A percentile compares a stretch with the other conserved stretches of the same genome.
These are phyloP conservation scores for Yamadazyma blattariae DNA, from an alignment of 1,139 yeast species.

Conservation along the genomic window DNA sequence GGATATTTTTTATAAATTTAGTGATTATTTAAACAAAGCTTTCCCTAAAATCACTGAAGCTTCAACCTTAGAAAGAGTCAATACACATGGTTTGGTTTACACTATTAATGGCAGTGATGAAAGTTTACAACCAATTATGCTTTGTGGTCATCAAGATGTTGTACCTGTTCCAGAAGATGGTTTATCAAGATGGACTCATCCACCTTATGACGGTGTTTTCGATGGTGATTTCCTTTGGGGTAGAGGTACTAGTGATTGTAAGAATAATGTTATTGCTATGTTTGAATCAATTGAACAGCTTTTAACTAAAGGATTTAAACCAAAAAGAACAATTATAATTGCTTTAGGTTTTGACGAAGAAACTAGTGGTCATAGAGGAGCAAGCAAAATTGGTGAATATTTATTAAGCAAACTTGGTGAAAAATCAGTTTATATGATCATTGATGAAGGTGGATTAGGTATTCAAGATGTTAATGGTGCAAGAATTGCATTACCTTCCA, in stretches of 20 bases:
- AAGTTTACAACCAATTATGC: constrained; percentile 34
- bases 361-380: constrained; percentile 39
- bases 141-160: constrained; percentile 50
- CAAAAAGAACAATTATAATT: constrained; percentile 39
- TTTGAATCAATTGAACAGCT: constrained; percentile 42
- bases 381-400: constrained; percentile 26
- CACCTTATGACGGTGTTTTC: constrained; percentile 41
- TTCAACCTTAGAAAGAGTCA: constrained; percentile 28
- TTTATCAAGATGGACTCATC: constrained; percentile 37
- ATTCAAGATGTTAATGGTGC: constrained; percentile 36
- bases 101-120: constrained; percentile 33
- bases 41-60: constrained; percentile 33
- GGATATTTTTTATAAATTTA: constrained; percentile 29
- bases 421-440: constrained; percentile 38
- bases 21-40: constrained; percentile 23
- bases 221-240: constrained; percentile 43
- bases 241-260: constrained; percentile 49
- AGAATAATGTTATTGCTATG: constrained; percentile 39
- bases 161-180: constrained; percentile 47
- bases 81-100: constrained; percentile 31
- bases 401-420: constrained; percentile 34
- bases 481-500: constrained; percentile 53
- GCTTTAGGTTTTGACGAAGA: constrained; percentile 54
- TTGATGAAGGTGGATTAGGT: constrained; percentile 46
- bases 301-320: constrained; percentile 32